phyloP scores from a whole-genome alignment of 257 asterid species.

The Ophiorrhiza pumila region DNA sequence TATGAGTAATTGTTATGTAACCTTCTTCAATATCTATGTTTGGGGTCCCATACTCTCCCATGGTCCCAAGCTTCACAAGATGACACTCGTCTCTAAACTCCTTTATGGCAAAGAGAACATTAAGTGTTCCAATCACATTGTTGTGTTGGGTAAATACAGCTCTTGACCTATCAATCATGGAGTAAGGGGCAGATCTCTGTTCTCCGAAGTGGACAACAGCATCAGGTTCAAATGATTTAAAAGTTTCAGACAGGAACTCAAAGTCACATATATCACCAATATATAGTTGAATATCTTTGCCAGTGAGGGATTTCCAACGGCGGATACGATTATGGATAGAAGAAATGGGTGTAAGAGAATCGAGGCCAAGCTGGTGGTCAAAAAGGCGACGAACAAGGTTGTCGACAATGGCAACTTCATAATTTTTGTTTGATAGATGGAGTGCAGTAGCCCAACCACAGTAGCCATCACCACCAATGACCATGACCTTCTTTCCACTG shows the following conservation, averaged over 20 bases:
- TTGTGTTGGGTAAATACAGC: constrained; percentile 88
- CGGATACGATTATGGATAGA: constrained; percentile 79
- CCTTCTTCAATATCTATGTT: constrained; percentile 97
- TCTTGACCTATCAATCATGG: constrained; percentile 94
- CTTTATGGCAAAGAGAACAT: constrained; percentile 85
- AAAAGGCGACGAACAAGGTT: constrained; percentile 81
- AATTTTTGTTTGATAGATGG: constrained; percentile 59
- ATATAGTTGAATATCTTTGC: constrained; percentile 63
- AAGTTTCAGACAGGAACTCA: constrained; percentile 77
- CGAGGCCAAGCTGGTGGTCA: constrained; percentile 90
- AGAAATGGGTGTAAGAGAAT: constrained; percentile 85
- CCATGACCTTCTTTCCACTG: constrained; percentile 68
- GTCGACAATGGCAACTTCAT: constrained; percentile 81
- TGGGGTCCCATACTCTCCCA: constrained; percentile 99
- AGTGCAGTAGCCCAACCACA: constrained; percentile 86
- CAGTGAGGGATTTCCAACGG: constrained; percentile 80
- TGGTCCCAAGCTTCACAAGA: constrained; percentile 93
- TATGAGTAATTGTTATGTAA: constrained; percentile 76
- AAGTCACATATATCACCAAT: constrained; percentile 89
- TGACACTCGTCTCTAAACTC: constrained; percentile 90
- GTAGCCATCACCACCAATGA: constrained; percentile 95
- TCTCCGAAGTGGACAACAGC: constrained; percentile 96
- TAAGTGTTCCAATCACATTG: constrained; percentile 86
- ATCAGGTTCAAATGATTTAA: constrained; percentile 75
- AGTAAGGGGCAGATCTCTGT: constrained; percentile 94